Conservation (phyloP, 2,329 filamentous ascomycete genomes). For the Fusarium acutatum region DNA sequence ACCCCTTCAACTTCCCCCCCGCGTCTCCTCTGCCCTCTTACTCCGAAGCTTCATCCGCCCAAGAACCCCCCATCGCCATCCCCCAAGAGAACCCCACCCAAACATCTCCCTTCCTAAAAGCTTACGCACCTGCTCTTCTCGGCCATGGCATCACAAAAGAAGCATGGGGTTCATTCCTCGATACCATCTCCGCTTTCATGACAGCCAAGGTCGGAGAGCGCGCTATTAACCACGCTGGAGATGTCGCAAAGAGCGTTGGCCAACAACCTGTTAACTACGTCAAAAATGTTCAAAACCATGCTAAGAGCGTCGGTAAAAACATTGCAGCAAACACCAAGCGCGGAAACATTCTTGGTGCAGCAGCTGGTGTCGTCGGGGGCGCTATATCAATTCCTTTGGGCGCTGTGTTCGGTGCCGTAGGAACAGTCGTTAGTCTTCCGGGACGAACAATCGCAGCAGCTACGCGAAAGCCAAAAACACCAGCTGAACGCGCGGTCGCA, state of each 20-base stretch:
- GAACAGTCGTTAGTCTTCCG: slow-evolving; percentile 48
- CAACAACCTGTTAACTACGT: slow-evolving; percentile 48
- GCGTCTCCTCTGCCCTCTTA: slow-evolving; percentile 45
- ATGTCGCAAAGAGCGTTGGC: slow-evolving; percentile 49
- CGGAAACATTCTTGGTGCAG: slow-evolving; percentile 53
- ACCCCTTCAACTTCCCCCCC: slow-evolving; percentile 53
- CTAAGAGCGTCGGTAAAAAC: slow-evolving; percentile 48
- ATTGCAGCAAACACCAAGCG: slow-evolving; percentile 49
- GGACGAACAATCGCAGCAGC: slow-evolving; percentile 46
- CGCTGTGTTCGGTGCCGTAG: slow-evolving; percentile 48
- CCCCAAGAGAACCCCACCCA: slow-evolving; percentile 49
- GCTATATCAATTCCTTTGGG: slow-evolving; percentile 51
- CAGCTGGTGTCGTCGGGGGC: slow-evolving; percentile 48
- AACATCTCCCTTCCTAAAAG: slow-evolving; percentile 50
- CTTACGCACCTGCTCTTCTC: slow-evolving; percentile 51
- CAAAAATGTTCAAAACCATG: slow-evolving; percentile 48
- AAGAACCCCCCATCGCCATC: slow-evolving; percentile 49
- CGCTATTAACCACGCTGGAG: slow-evolving; percentile 54
- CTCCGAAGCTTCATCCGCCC: slow-evolving; percentile 24
- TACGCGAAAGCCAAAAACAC: slow-evolving; percentile 50
- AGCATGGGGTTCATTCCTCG: slow-evolving; percentile 48
- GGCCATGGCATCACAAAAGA: slow-evolving; percentile 48
- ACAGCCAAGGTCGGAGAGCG: slow-evolving; percentile 55
- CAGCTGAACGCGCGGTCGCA: slow-evolving; percentile 51
- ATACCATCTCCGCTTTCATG: slow-evolving; percentile 57